A percentile compares a stretch with the other conserved stretches of the same genome.
Evolutionary conservation across 495 filamentous ascomycete genomes (phyloP).

Genomic region (Hyaloscypha variabilis): DNA sequence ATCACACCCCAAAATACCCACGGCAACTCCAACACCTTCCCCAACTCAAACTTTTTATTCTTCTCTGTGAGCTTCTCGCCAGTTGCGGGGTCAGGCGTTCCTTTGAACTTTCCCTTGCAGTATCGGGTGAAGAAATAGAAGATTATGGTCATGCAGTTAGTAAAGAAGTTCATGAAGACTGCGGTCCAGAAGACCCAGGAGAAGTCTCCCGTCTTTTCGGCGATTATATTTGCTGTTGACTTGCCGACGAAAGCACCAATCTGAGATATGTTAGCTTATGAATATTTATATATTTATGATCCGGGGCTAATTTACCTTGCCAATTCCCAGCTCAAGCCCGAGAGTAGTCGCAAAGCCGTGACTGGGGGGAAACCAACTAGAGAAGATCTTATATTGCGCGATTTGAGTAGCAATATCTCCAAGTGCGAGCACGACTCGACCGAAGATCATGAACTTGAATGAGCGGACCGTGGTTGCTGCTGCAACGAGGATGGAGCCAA

Average conservation of each 20-base stretch:
- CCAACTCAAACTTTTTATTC: constrained; percentile 47
- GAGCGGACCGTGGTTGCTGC: constrained; percentile 40
- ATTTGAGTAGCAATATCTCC: constrained; percentile 51
- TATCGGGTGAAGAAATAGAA: constrained; percentile 49
- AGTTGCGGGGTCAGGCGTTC: constrained; percentile 41
- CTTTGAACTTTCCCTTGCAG: constrained; percentile 37
- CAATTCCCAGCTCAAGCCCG: constrained; percentile 41
- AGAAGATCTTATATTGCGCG: constrained; percentile 50
- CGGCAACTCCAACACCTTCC: constrained; percentile 45
- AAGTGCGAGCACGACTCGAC: constrained; percentile 43
- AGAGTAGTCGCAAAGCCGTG: constrained; percentile 49
- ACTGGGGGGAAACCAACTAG: constrained; percentile 49
- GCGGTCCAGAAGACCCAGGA: constrained; percentile 50
- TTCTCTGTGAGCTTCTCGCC: constrained; percentile 45
- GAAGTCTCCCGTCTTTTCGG: constrained; percentile 47
- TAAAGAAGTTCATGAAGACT: constrained; percentile 52
- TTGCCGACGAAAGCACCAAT: constrained; percentile 42
- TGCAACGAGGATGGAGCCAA: constrained; percentile 49
- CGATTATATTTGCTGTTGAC: constrained; percentile 42
- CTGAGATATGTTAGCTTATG: background rate
- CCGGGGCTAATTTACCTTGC: constrained; percentile 34
- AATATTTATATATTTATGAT: background rate
- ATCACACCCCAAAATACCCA: constrained; percentile 48
- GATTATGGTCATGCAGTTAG: constrained; percentile 39
- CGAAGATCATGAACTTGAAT: constrained; percentile 49